These are phyloP conservation scores for Ottelia alismoides DNA, from an alignment of 106 monocot species.

Conservation along the genomic window DNA sequence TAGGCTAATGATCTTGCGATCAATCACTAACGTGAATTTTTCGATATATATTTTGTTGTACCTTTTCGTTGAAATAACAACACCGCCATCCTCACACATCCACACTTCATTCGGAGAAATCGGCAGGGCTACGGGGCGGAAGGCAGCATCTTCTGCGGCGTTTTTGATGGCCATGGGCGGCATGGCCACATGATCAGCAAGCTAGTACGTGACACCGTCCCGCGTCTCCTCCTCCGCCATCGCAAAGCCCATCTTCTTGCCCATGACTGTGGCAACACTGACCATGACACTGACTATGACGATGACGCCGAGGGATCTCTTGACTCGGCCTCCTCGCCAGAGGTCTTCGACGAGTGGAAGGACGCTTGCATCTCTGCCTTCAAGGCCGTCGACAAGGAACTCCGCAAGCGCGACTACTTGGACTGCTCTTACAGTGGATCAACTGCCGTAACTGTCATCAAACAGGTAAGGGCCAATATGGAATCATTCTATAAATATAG, in stretches of 20 bases:
- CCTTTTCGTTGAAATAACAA: too few species aligned
- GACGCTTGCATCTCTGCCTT: conserved; percentile 61
- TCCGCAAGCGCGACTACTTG: conserved; percentile 17
- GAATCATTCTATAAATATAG: too few species aligned
- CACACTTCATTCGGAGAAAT: too few species aligned
- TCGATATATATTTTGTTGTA: too few species aligned
- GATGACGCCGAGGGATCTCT: conserved; percentile 5
- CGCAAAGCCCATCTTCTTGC: conserved; percentile 24
- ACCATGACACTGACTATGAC: conserved; percentile 22
- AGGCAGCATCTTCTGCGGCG: conserved; percentile 75
- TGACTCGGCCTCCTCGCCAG: conserved; percentile 24
- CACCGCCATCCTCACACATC: too few species aligned
- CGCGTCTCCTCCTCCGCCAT: conserved; percentile 45
- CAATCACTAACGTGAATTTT: too few species aligned
- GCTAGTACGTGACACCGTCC: conserved; percentile 63
- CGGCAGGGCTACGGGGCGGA: conserved; percentile 79
- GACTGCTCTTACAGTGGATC: conserved; percentile 68
- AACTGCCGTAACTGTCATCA: conserved; percentile 74
- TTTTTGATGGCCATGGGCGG: conserved; percentile 91
- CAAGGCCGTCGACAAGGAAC: conserved; percentile 74
- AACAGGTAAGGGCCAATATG: conserved; percentile 62
- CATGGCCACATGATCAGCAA: conserved; percentile 72
- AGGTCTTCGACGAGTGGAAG: conserved; percentile 73
- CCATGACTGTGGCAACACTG: conserved; percentile 11
- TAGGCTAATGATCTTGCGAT: too few species aligned